phyloP scores from a whole-genome alignment of 768 basidiomycete species.

The Lactarius sanguifluus region DNA sequence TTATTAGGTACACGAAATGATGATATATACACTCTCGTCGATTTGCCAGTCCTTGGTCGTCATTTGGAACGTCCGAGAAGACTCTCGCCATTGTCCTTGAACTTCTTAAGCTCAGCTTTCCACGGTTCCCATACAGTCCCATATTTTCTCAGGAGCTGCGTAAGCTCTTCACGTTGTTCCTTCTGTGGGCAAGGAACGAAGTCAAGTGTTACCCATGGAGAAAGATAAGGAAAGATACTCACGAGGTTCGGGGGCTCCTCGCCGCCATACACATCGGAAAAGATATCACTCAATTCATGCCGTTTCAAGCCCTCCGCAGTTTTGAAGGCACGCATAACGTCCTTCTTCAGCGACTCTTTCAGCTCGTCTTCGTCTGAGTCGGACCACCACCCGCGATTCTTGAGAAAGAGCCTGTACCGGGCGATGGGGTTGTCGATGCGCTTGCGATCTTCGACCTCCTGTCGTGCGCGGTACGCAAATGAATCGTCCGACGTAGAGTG shows the following conservation, averaged over 20 bases:
- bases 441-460: slow-evolving; percentile 91
- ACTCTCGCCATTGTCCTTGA: slow-evolving; percentile 64
- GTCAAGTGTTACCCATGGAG: slow-evolving; percentile 14
- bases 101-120: slow-evolving; percentile 73
- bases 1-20: background rate
- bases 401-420: slow-evolving; percentile 83
- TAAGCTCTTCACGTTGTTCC: slow-evolving; percentile 83
- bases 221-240: slow-evolving; percentile 37
- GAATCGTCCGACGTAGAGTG: slow-evolving; percentile 96
- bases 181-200: slow-evolving; percentile 44
- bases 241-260: slow-evolving; percentile 84
- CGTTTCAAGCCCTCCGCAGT: slow-evolving; percentile 70
- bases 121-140: slow-evolving; percentile 86
- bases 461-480: slow-evolving; percentile 84
- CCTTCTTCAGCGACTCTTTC: slow-evolving; percentile 63
- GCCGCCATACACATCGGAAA: slow-evolving; percentile 85
- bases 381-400: slow-evolving; percentile 84
- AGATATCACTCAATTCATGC: slow-evolving; percentile 73
- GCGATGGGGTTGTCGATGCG: slow-evolving; percentile 87
- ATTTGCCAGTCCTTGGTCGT: background rate
- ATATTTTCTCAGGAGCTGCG: slow-evolving; percentile 75
- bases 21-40: slow-evolving; percentile 4
- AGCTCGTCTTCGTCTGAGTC: slow-evolving; percentile 69
- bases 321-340: slow-evolving; percentile 78
- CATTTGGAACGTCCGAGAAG: slow-evolving; percentile 15